Evolutionary conservation across 148 eudicot genomes (phyloP), one percentile per base, ranked within the genome.

Genomic region (Arctostaphylos glauca): DNA sequence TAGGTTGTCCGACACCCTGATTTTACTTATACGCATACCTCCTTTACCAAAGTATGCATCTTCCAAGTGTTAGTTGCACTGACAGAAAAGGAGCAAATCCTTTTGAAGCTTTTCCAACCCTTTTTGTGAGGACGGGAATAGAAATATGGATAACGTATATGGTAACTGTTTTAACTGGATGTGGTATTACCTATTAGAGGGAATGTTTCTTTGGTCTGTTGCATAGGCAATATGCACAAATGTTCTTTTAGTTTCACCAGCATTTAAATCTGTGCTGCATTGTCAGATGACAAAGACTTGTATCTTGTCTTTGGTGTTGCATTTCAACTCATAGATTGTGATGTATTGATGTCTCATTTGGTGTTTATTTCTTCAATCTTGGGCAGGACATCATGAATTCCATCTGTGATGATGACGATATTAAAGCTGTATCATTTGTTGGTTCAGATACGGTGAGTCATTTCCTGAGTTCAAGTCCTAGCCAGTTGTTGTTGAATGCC

Each of bases 391-490:
- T 88, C 46, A 81, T 88, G 38, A 86, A 88, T 86, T 85, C 84
- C 79, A 84, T 93, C 44, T 93, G 93, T 60, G 92, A 90, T 84
- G 92, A 89, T 87, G 92, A 93, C 5, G 89, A 91, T 53, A 84
- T 92, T 80, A 83, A 88, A 84, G 90, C 92, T 86, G 84, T 92
- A 85, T 93, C 95, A 3, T 86, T 87, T 85, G 90, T 91, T 87
- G 93, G 93, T 80, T 86, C 93, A 80, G 84, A 86, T 84, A 83
- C 78, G 23, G 97, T 93, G 84, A 89, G 95, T 87, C 74, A 58
- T 52, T 79, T 21, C 41, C 64, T 72, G 44, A 10, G 14, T 52
- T 48, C 3, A 74, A 25, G 44, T 62, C 7, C 58, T 56, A 52
- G 3, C 38, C 46, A 41, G 50, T 52, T 46, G 14, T 67, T 49